Conservation (phyloP, 2,329 filamentous ascomycete species). For the Aspergillus arachidicola region DNA sequence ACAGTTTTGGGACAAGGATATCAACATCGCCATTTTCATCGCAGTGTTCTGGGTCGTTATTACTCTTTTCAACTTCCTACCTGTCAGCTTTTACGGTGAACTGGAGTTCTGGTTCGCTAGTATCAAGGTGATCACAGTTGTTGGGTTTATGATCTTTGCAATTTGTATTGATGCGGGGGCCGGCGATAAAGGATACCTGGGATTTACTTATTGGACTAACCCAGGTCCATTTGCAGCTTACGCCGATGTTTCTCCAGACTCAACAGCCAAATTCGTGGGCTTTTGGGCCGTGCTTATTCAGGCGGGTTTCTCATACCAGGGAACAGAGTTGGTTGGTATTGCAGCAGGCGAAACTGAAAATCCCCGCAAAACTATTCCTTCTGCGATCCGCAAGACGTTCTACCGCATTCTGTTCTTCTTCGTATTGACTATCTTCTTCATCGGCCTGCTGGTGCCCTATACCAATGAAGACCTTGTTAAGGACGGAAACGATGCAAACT, state of each 20-base stretch:
- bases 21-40: slow-evolving; percentile 73
- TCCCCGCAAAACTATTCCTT: slow-evolving; percentile 71
- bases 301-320: slow-evolving; percentile 50
- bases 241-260: slow-evolving; percentile 20
- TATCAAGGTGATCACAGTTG: slow-evolving; percentile 74
- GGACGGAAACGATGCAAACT: slow-evolving; percentile 40
- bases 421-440: slow-evolving; percentile 58
- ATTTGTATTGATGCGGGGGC: slow-evolving; percentile 75
- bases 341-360: slow-evolving; percentile 77
- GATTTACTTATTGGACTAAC: slow-evolving; percentile 70
- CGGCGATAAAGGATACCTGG: slow-evolving; percentile 68
- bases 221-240: slow-evolving; percentile 70
- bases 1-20: slow-evolving; percentile 67
- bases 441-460: slow-evolving; percentile 70
- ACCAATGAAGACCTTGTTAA: slow-evolving; percentile 57
- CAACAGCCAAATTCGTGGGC: slow-evolving; percentile 62
- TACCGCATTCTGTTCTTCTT: slow-evolving; percentile 70
- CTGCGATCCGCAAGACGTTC: slow-evolving; percentile 73
- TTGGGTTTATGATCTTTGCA: slow-evolving; percentile 76
- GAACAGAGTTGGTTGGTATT: slow-evolving; percentile 75
- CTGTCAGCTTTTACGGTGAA: slow-evolving; percentile 73
- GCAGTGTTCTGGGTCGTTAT: slow-evolving; percentile 73
- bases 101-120: slow-evolving; percentile 77
- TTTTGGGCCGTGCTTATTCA: slow-evolving; percentile 57
- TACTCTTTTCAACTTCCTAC: slow-evolving; percentile 69